Percentiles rank a stretch among this genome's conserved stretches.
These are phyloP conservation scores for Xylaria sp. DNA, from an alignment of 2,329 filamentous ascomycete species.

Conservation along the genomic window DNA sequence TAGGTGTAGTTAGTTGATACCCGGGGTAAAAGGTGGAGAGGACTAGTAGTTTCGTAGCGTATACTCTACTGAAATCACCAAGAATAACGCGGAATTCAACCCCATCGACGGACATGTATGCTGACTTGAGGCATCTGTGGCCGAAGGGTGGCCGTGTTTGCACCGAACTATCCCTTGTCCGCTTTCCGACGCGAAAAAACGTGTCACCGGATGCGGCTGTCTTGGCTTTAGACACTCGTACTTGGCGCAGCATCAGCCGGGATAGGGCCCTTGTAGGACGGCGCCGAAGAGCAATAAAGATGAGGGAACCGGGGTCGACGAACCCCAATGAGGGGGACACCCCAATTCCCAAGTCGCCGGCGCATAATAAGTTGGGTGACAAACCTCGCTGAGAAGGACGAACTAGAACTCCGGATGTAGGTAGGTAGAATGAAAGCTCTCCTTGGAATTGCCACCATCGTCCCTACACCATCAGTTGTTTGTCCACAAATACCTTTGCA, in stretches of 20 bases:
- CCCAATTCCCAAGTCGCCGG: background rate
- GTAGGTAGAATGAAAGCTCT: background rate
- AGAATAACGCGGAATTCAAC: slow-evolving; percentile 2
- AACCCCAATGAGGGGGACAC: background rate
- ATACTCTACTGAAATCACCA: slow-evolving; percentile 1
- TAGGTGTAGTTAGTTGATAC: background rate
- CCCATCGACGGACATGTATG: slow-evolving; percentile 9
- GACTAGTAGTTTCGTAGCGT: background rate
- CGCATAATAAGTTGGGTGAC: background rate
- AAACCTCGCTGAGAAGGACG: background rate
- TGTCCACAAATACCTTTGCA: background rate
- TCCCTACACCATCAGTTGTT: background rate
- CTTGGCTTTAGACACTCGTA: slow-evolving; percentile 35
- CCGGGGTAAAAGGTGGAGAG: slow-evolving; percentile 28
- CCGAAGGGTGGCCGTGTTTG: slow-evolving; percentile 29
- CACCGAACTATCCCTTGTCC: slow-evolving; percentile 30
- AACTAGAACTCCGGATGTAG: background rate
- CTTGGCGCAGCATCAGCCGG: slow-evolving; percentile 23
- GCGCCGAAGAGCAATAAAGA: slow-evolving; percentile 1
- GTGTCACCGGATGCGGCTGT: slow-evolving; percentile 39
- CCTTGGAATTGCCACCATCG: background rate
- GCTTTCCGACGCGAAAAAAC: slow-evolving; percentile 32
- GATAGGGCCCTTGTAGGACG: slow-evolving; percentile 7
- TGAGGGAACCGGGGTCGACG: slow-evolving; percentile 13
- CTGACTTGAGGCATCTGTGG: slow-evolving; percentile 20